A percentile compares a stretch with the other conserved stretches of the same genome.
Conservation (phyloP, 2,329 filamentous ascomycete species). For the Venturia asperata region DNA sequence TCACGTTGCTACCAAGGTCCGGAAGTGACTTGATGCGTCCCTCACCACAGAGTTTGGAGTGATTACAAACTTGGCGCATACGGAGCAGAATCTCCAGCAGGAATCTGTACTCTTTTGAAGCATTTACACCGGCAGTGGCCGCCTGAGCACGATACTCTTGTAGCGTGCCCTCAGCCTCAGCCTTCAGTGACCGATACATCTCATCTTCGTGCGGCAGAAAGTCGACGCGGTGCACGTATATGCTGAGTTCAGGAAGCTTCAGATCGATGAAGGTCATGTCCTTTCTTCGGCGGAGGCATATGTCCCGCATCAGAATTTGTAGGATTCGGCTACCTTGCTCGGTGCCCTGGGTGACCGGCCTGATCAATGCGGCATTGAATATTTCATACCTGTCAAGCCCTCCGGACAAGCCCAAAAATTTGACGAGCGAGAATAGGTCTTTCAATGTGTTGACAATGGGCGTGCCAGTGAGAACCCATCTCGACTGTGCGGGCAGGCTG, state of each 20-base stretch:
- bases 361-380: slow-evolving; percentile 65
- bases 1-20: slow-evolving; percentile 58
- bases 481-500: slow-evolving; percentile 59
- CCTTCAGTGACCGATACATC: slow-evolving; percentile 66
- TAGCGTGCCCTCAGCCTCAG: slow-evolving; percentile 67
- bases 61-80: slow-evolving; percentile 79
- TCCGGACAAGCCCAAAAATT: slow-evolving; percentile 68
- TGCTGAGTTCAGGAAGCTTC: slow-evolving; percentile 66
- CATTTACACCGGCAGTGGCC: slow-evolving; percentile 24
- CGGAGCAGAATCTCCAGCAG: slow-evolving; percentile 76
- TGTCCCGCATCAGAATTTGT: slow-evolving; percentile 69
- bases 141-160: slow-evolving; percentile 29
- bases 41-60: slow-evolving; percentile 74
- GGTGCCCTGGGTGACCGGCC: slow-evolving; percentile 56
- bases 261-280: slow-evolving; percentile 84
- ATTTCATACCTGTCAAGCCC: slow-evolving; percentile 66
- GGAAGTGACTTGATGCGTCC: slow-evolving; percentile 64
- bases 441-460: slow-evolving; percentile 77
- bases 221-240: slow-evolving; percentile 67
- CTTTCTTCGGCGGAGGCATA: slow-evolving; percentile 76
- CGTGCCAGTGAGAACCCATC: slow-evolving; percentile 58
- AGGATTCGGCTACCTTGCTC: slow-evolving; percentile 56
- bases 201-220: slow-evolving; percentile 67
- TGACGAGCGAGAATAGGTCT: slow-evolving; percentile 72
- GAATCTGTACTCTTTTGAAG: slow-evolving; percentile 55